Base-by-base conservation (phyloP, 192 early-diverging fungal species). In the Endogone sp. region DNA sequence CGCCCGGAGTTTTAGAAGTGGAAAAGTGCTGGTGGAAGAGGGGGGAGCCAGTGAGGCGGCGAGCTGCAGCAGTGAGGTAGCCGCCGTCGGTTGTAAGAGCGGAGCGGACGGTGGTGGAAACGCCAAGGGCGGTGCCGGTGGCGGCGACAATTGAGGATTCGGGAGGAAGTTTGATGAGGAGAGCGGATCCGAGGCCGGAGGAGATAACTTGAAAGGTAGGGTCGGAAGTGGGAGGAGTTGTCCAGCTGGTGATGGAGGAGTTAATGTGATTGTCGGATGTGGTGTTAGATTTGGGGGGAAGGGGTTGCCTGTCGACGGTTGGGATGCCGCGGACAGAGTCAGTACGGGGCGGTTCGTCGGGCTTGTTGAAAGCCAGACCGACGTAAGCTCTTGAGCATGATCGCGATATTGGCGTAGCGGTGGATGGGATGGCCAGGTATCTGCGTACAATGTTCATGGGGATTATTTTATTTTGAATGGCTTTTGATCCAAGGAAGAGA, bases 1-100 rank as follows among this genome's bases (percentile, higher is more conserved):
- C 91, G 29, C 89, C 90, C 21, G 89, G 68, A 4, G 56, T 49
- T 6, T 6, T 49, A 16, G 37, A 49, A 16, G 37, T 49, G 37
- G 37, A 49, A 16, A 49, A 49, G 6, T 49, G 6, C 16, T 49
- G 37, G 37, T 11, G 37, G 37, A 49, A 49, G 37, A 49, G 37
- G 9, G 37, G 37, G 6, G 37, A 49, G 37, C 37, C 37, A 49
- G 16, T 6, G 16, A 49, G 37, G 37, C 37, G 37, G 9, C 37
- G 37, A 16, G 37, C 37, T 6, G 37, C 16, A 6, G 37, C 37
- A 11, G 6, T 16, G 6, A 49, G 37, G 37, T 11, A 6, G 37
- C 9, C 9, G 16, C 37, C 37, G 16, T 49, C 37, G 6, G 37
- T 49, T 11, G 37, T 49, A 11, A 49, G 16, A 16, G 37, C 37